Evolutionary conservation across 208 protist genomes (phyloP).

Genomic region (Trypanosoma caninum): DNA sequence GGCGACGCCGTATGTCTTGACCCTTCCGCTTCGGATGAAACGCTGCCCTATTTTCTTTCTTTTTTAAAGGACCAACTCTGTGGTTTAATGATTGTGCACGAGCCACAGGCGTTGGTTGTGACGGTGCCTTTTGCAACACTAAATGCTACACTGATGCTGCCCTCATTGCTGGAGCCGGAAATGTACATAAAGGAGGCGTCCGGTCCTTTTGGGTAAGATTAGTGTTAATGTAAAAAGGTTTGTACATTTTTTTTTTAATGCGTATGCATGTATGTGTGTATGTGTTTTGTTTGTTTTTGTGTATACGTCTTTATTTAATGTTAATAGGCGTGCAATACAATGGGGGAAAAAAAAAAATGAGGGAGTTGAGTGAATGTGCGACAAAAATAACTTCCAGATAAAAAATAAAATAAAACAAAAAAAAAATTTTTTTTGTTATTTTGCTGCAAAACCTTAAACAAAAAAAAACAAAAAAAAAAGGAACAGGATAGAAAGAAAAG

Average conservation of each 20-base stretch:
- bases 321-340: too few species aligned
- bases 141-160: constrained; percentile 54
- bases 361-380: too few species aligned
- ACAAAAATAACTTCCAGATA: too few species aligned
- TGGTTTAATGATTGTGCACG: constrained; percentile 47
- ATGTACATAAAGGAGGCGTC: constrained; percentile 51
- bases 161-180: constrained; percentile 44
- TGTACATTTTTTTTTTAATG: neutral
- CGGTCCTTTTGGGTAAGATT: constrained; percentile 46
- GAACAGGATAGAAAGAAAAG: neutral
- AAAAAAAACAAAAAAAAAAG: constrained; percentile 1
- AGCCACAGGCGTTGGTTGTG: constrained; percentile 66
- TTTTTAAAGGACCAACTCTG: constrained; percentile 65
- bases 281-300: neutral
- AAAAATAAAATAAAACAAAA: too few species aligned
- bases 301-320: neutral
- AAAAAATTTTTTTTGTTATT: too few species aligned
- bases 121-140: constrained; percentile 58
- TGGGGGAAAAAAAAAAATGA: too few species aligned
- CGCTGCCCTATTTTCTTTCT: constrained; percentile 69
- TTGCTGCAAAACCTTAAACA: too few species aligned
- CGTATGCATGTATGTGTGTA: neutral
- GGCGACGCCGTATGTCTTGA: constrained; percentile 22
- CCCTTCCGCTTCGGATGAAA: constrained; percentile 31
- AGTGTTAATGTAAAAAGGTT: neutral